Conservation (phyloP, 495 filamentous ascomycete species). For the Aspergillus taichungensis region DNA sequence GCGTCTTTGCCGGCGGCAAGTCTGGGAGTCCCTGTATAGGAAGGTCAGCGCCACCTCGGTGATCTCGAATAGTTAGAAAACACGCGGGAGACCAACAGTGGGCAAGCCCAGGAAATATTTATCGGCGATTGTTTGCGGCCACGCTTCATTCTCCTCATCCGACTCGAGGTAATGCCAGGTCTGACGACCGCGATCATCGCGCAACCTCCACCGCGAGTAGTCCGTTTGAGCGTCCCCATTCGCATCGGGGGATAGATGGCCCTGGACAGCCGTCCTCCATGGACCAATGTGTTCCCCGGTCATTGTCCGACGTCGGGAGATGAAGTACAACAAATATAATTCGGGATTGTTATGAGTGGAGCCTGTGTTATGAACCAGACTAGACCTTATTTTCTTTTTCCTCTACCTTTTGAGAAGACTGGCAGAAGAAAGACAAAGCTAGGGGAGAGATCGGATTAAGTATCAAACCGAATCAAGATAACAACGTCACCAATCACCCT, state of each 20-base stretch:
- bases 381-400: no score
- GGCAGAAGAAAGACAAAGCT: no score
- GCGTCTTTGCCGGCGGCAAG: conserved; percentile 59
- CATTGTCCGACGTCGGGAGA: conserved; percentile 1
- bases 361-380: no score
- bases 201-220: conserved; percentile 71
- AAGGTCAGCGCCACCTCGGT: neutral
- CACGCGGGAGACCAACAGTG: conserved; percentile 29
- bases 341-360: no score
- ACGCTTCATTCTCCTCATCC: conserved; percentile 61
- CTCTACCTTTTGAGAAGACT: no score
- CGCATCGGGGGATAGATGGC: conserved; percentile 28
- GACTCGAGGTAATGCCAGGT: conserved; percentile 89
- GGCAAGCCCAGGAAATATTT: conserved; percentile 75
- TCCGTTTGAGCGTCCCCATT: conserved; percentile 55
- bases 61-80: no score
- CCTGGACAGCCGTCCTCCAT: conserved; percentile 33
- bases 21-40: conserved; percentile 55
- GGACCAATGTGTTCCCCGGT: conserved; percentile 24
- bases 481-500: no score
- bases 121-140: conserved; percentile 81
- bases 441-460: no score
- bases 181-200: conserved; percentile 72
- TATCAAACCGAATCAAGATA: no score
- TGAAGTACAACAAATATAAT: no score